Percentiles rank a stretch among this genome's conserved stretches.
Conservation (phyloP, 306 rosid genomes). For the Cicer bijugum region DNA sequence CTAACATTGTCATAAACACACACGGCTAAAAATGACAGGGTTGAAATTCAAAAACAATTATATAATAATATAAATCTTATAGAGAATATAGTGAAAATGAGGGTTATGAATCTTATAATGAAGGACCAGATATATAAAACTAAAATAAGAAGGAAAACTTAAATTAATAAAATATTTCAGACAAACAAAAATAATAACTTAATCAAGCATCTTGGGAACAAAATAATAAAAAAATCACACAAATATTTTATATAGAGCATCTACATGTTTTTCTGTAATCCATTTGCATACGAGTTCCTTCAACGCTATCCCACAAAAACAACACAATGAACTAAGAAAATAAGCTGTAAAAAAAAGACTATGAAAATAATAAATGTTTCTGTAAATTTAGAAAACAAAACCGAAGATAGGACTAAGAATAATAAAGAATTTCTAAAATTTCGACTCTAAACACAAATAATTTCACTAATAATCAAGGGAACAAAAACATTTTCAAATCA, state of each 20-base stretch:
- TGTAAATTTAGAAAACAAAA: background rate
- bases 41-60: background rate
- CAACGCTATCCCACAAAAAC: background rate
- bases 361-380: background rate
- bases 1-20: background rate
- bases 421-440: background rate
- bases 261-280: background rate
- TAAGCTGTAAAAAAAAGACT: background rate
- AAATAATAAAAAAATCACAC: background rate
- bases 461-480: background rate
- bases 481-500: background rate
- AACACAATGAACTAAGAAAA: background rate
- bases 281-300: background rate
- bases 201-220: background rate
- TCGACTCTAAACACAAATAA: background rate
- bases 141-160: background rate
- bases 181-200: background rate
- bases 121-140: background rate
- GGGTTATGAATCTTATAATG: background rate
- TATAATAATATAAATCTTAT: background rate
- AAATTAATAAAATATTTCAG: background rate
- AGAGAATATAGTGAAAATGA: background rate
- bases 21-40: background rate
- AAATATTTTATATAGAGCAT: background rate
- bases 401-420: background rate